A percentile compares a stretch with the other conserved stretches of the same genome.
phyloP scores from a whole-genome alignment of 371 early-diverging fungal genomes.

The Mortierella sp. region DNA sequence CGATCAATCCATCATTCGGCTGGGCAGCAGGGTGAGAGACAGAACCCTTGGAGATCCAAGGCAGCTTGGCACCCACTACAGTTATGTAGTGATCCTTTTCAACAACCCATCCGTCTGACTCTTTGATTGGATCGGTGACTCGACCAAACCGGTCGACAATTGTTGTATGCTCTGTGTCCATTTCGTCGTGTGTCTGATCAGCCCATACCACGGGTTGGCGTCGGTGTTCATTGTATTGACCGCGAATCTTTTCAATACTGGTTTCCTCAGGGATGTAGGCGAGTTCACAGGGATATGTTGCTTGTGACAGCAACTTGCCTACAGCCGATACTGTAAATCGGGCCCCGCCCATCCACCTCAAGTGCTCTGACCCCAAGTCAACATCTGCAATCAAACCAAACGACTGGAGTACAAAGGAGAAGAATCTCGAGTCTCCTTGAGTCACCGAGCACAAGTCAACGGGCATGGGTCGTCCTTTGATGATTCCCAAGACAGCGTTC shows the following conservation, averaged over 20 bases:
- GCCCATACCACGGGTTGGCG: constrained; percentile 36
- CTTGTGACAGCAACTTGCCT: constrained; percentile 59
- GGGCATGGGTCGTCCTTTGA: constrained; percentile 68
- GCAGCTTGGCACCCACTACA: constrained; percentile 66
- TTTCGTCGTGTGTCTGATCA: constrained; percentile 39
- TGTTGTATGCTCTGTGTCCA: constrained; percentile 21
- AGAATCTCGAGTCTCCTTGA: constrained; percentile 60
- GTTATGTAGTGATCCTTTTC: constrained; percentile 60
- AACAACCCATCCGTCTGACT: constrained; percentile 62
- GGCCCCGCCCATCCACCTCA: constrained; percentile 75
- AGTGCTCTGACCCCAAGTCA: constrained; percentile 68
- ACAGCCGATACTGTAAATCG: constrained; percentile 63
- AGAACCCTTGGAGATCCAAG: constrained; percentile 64
- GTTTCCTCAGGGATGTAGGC: constrained; percentile 62
- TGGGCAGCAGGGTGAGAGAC: constrained; percentile 66
- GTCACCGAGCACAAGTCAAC: constrained; percentile 71
- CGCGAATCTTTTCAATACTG: constrained; percentile 57
- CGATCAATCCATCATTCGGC: constrained; percentile 68
- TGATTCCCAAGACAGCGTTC: constrained; percentile 62
- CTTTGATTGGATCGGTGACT: constrained; percentile 25
- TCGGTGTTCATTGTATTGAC: constrained; percentile 35
- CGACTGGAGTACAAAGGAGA: constrained; percentile 70
- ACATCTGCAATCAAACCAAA: constrained; percentile 74
- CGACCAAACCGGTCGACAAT: constrained; percentile 45
- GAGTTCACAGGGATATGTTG: constrained; percentile 59